Conservation (phyloP, 148 eudicot species). For the Rheum nobile region DNA sequence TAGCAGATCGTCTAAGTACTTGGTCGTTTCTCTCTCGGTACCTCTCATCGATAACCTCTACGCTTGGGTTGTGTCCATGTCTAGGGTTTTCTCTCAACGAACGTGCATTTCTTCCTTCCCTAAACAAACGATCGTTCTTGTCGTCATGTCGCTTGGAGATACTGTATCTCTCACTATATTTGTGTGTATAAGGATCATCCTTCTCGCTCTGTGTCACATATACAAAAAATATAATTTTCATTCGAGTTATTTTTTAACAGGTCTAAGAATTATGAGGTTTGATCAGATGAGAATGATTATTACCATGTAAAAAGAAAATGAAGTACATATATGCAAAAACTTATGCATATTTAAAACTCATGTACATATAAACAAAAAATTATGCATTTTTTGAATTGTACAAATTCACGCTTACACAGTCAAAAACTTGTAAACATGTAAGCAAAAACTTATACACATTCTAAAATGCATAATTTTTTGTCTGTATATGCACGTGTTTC, state of each 20-base stretch:
- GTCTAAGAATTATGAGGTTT: too few relatives aligned
- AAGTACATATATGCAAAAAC: too few relatives aligned
- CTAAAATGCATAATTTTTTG: too few relatives aligned
- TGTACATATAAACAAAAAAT: too few relatives aligned
- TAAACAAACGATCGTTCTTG: background rate
- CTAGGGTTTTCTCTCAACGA: background rate
- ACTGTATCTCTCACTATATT: constrained; percentile 16
- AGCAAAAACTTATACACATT: too few relatives aligned
- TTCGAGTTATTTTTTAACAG: background rate
- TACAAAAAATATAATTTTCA: background rate
- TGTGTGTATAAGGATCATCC: constrained; percentile 23
- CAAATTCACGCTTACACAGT: too few relatives aligned
- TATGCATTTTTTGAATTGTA: too few relatives aligned
- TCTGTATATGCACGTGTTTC: too few relatives aligned
- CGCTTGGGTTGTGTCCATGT: background rate
- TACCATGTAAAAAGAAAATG: too few relatives aligned
- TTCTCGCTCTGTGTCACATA: constrained; percentile 13
- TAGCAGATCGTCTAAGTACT: constrained; percentile 33
- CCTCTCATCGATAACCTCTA: constrained; percentile 20
- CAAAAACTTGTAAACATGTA: too few relatives aligned
- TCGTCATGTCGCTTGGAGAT: background rate
- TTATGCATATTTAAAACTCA: too few relatives aligned
- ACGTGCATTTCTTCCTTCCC: background rate
- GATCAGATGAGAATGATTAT: too few relatives aligned
- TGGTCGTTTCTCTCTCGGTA: constrained; percentile 22